These are phyloP conservation scores for Collybia sordida DNA, from an alignment of 768 basidiomycete genomes.

Conservation along the genomic window DNA sequence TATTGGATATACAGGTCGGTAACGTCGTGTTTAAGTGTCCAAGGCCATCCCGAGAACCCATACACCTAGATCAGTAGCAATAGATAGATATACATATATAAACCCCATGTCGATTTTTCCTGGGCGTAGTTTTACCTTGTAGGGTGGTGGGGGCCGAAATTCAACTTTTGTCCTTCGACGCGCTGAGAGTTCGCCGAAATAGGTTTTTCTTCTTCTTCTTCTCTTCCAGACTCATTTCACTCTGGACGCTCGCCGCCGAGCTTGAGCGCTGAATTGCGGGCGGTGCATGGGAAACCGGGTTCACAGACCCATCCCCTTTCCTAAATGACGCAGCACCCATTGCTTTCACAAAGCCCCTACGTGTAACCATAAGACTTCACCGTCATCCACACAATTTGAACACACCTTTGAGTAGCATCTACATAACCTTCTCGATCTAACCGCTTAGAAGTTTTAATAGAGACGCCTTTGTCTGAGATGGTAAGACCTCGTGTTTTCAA, in stretches of 20 bases:
- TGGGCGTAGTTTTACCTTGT: no score
- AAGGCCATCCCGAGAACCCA: no score
- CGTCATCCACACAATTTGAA: constrained; percentile 8
- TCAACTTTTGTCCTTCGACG: constrained; percentile 2
- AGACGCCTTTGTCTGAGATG: constrained; percentile 59
- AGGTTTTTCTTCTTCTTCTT: constrained; percentile 1
- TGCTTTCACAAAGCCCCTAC: constrained; percentile 55
- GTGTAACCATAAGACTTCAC: not conserved
- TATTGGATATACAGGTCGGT: no score
- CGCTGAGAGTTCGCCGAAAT: not conserved
- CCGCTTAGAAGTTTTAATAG: constrained; percentile 60
- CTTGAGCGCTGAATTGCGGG: not conserved
- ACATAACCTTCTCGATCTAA: constrained; percentile 66
- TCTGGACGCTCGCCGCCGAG: constrained; percentile 4
- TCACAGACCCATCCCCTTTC: constrained; percentile 12
- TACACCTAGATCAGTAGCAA: no score
- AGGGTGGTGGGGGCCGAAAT: not conserved
- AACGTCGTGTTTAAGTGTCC: no score
- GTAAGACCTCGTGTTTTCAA: constrained; percentile 57
- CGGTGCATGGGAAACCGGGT: not conserved
- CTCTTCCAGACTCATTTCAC: not conserved
- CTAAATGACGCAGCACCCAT: constrained; percentile 46
- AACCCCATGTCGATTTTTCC: no score
- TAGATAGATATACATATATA: no score
- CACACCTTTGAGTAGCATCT: constrained; percentile 73